Base-by-base conservation (phyloP, 495 filamentous ascomycete genomes). In the Tuber aestivum region DNA sequence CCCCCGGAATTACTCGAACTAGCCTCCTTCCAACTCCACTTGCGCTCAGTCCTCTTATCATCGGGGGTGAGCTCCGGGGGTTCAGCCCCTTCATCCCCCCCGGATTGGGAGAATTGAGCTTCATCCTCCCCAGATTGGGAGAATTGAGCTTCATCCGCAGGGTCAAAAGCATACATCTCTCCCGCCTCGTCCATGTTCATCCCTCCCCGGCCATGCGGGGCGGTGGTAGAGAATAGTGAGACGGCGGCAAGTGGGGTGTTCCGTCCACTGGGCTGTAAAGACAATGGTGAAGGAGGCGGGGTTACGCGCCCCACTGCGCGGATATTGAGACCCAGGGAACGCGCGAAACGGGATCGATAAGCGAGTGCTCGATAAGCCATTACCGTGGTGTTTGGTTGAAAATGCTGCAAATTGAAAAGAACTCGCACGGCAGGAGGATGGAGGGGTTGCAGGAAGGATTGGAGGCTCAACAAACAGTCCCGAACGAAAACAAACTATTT, bases 281-380 rank as follows among this genome's bases (percentile, higher is more conserved):
- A 3, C 56, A 32, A 32, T 65, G 56, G 32, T 65, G 56, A 18
- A 18, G 56, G 56, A 65, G 32, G 56, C 27, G 27, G 27, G 56
- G 27, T 35, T 14, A 65, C 56, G 27, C 12, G 12, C 56, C 27
- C 56, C 27, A 65, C 56, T 14, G 3, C 56, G 35, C 56, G 32
- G 12, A 18, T 35, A 65, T 32, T 65, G 56, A 65, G 56, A 65
- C 27, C 5, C 4, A 18, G 56, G 27, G 20, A 65, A 65, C 12
- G 56, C 27, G 10, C 56, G 27, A 27, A 12, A 65, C 27, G 56
- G 56, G 56, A 65, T 35, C 56, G 56, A 65, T 35, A 65, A 65
- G 56, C 56, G 56, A 65, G 56, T 32, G 27, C 56, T 65, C 56
- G 56, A 32, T 35, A 65, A 65, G 56, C 56, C 56, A 65, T 65